Base-by-base conservation (phyloP, 768 basidiomycete species). In the Auriscalpium vulgare region DNA sequence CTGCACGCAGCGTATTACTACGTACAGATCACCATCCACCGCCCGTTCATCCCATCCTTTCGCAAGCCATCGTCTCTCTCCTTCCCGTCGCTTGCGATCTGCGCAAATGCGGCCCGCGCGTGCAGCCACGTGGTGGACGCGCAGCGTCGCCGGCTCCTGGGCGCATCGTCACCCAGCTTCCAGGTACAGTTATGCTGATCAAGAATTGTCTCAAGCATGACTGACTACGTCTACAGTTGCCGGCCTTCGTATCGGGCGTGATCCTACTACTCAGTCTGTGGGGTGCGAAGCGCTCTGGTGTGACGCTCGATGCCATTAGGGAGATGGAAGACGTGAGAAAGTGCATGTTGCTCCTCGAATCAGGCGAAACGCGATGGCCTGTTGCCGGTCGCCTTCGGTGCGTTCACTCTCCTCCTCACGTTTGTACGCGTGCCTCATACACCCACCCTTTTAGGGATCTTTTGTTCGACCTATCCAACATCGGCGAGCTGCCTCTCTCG, bases 221-320 rank as follows among this genome's bases (percentile, higher is more conserved):
- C 56, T 35, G 47, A 44, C 38, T 57, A 21, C 57, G 40, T n/a
- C 60, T 48, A 57, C 53, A 66, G 67, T 45, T 65, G 45, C 57
- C 70, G 17, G 68, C 76, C 0, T 79, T 81, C 63, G 75, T 74
- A 7, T 71, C 79, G 2, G 77, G 74, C 6, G 74, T 83, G 40
- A 74, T 84, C 21, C 69, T 84, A 6, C 67, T 85, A 43, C 68
- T 84, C 37, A 79, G 79, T 40, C 73, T 84, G 13, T 84, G 76
- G 83, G 79, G 72, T 49, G 77, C 72, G 50, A 78, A 74, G 60
- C 72, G 71, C 51, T 70, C 69, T 34, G 74, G 81, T 8, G 57
- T 73, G 16, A 62, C 65, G 5, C 66, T 63, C 8, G 79, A 82
- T 56, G 62, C 75, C 1, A 63, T 65, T 9, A 69, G 72, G 51